phyloP scores from a whole-genome alignment of 1,139 yeast genomes.

The Pneumocystis oryctolagi region DNA sequence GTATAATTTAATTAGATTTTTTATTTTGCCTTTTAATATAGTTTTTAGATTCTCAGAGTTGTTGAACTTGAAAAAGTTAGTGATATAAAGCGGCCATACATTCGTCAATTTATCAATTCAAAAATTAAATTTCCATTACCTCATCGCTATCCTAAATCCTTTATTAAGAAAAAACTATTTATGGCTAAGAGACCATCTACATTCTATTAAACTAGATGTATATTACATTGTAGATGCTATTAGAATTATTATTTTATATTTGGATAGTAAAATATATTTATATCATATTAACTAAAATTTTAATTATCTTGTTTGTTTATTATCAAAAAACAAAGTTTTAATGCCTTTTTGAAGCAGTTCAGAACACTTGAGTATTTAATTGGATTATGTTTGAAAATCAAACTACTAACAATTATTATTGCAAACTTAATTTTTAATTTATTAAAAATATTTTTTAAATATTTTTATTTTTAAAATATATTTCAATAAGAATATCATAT shows the following conservation, averaged over 20 bases:
- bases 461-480: too few species aligned
- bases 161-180: neutral
- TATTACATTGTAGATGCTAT: neutral
- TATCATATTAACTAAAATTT: neutral
- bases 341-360: too few species aligned
- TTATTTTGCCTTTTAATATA: slow-evolving; percentile 20
- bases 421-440: too few species aligned
- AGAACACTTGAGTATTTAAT: too few species aligned
- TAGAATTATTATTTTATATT: neutral
- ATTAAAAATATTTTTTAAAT: too few species aligned
- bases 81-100: slow-evolving; percentile 98
- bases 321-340: too few species aligned
- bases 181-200: slow-evolving; percentile 1
- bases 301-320: too few species aligned
- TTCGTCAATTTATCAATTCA: slow-evolving; percentile 89
- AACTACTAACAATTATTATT: too few species aligned
- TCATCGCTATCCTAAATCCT: slow-evolving; percentile 56
- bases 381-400: too few species aligned
- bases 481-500: too few species aligned
- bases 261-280: neutral
- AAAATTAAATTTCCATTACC: slow-evolving; percentile 99
- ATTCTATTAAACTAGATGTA: neutral
- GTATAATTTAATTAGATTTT: slow-evolving; percentile 28
- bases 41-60: slow-evolving; percentile 45
- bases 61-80: slow-evolving; percentile 96